Percentiles rank a stretch among this genome's conserved stretches.
Evolutionary conservation across 2,329 filamentous ascomycete species (phyloP).

Genomic region (Talaromyces sp.): DNA sequence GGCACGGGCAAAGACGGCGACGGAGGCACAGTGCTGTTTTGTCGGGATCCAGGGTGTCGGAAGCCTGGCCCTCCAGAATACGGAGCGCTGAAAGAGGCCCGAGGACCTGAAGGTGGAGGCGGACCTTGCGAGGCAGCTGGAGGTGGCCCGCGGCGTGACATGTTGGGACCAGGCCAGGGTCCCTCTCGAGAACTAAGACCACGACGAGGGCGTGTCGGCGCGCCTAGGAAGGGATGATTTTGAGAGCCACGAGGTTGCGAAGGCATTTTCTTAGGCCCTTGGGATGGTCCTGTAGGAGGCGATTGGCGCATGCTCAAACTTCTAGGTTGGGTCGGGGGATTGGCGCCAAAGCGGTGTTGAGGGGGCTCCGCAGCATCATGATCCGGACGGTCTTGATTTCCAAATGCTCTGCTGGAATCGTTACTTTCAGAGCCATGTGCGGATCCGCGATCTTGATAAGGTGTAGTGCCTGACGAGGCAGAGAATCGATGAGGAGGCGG

Average conservation of each 20-base stretch:
- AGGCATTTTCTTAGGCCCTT: conserved; percentile 37
- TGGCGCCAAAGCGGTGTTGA: conserved; percentile 23
- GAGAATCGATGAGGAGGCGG: conserved; percentile 28
- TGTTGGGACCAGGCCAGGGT: conserved; percentile 34
- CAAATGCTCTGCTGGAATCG: background rate
- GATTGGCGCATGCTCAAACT: conserved; percentile 27
- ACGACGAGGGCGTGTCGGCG: conserved; percentile 52
- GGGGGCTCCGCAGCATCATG: conserved; percentile 17
- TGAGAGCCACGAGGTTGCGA: conserved; percentile 40
- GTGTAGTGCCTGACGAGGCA: conserved; percentile 19
- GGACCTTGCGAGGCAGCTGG: conserved; percentile 32
- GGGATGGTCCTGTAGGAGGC: conserved; percentile 44
- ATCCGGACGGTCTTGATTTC: conserved; percentile 1
- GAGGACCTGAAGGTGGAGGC: conserved; percentile 42
- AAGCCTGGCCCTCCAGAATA: conserved; percentile 32
- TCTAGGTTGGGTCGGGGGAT: conserved; percentile 37
- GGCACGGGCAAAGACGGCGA: conserved; percentile 39
- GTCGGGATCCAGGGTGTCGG: conserved; percentile 40
- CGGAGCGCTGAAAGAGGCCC: conserved; percentile 33
- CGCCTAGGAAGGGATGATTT: conserved; percentile 46
- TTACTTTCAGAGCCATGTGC: background rate
- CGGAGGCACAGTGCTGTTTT: conserved; percentile 34
- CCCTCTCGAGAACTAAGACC: conserved; percentile 38
- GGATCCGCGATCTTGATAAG: conserved; percentile 18
- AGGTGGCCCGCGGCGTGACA: conserved; percentile 38